Conservation (phyloP, 75 land plant genomes). For the Cunninghamia lanceolata region DNA sequence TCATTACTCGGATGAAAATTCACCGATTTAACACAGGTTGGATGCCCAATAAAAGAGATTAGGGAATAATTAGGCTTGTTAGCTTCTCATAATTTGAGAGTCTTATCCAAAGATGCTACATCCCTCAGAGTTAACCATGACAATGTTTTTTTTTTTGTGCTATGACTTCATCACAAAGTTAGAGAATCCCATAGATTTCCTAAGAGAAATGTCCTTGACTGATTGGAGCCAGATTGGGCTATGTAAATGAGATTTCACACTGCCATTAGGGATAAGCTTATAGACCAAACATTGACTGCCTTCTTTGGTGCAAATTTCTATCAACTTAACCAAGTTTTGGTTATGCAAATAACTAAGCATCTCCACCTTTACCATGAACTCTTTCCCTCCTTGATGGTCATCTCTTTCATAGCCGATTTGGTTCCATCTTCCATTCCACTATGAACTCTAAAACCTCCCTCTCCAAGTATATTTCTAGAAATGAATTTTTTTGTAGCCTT, state of each 20-base stretch:
- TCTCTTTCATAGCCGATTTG: conserved; percentile 30
- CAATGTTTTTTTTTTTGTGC: too few species aligned
- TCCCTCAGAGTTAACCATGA: too few species aligned
- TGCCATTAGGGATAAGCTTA: conserved; percentile 34
- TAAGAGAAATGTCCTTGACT: too few species aligned
- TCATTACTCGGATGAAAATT: too few species aligned
- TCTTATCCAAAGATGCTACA: too few species aligned
- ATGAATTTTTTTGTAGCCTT: conserved; percentile 27
- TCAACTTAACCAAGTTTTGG: conserved; percentile 29
- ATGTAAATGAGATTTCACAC: conserved; percentile 38
- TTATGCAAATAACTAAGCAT: conserved; percentile 31
- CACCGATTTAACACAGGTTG: too few species aligned
- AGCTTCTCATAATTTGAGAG: too few species aligned
- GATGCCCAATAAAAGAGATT: too few species aligned
- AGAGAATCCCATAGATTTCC: too few species aligned
- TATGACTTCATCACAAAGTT: too few species aligned
- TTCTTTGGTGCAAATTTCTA: conserved; percentile 28
- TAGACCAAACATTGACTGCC: conserved; percentile 25
- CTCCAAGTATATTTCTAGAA: conserved; percentile 25
- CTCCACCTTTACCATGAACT: conserved; percentile 24
- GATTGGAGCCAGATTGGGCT: too few species aligned
- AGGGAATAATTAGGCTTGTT: too few species aligned
- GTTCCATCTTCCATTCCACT: conserved; percentile 26
- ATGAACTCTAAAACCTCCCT: conserved; percentile 37
- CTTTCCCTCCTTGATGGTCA: conserved; percentile 30